Evolutionary conservation across 1,284 basidiomycete genomes (phyloP), one percentile per base, ranked within the genome.

Genomic region (Fistulinella cinereoalba): DNA sequence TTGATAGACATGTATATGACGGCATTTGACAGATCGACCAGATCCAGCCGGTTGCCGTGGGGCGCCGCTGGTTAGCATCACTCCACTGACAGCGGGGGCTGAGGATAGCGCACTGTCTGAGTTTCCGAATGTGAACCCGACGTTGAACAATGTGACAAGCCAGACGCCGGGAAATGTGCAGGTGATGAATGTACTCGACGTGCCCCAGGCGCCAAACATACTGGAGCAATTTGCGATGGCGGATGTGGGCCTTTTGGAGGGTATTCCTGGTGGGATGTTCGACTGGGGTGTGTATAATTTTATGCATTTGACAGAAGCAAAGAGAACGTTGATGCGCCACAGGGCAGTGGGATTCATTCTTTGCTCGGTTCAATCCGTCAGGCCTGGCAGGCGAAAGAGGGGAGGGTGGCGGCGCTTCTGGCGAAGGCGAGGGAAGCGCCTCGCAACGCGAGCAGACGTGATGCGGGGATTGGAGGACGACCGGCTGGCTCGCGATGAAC

Each of bases 241-340:
- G n/a, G 88, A 92, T 64, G 77, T 72, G 44, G 81, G 77, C 23
- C 79, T 90, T 51, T 69, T 94, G 60, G 88, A 91, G 56, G 85
- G 85, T 1, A 78, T 93, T 39, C 91, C 91, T 13, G 83, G 81
- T n/a, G 79, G 80, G 21, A 90, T 90, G 78, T 92, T 92, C 68
- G 88, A 93, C 66, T 94, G 88, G 87, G 79, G 86, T 88, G 55
- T 61, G 82, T 75, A 18, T 34, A 6, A 25, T 48, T 44, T 46
- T 8, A 40, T 38, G 41, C 48, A 43, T 44, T 52, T 13, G 25
- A 15, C 23, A 44, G 31, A 47, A 36, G 34, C 31, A 47, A 37
- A 16, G 37, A 44, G n/a, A n/a, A n/a, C n/a, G n/a, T n/a, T 50
- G 29, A 33, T 44, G 28, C 29, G 41, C 37, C 34, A 46, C 52